Percentiles rank a stretch among this genome's conserved stretches.
Conservation (phyloP, 2,329 filamentous ascomycete genomes). For the Sporothrix dimorphospora region DNA sequence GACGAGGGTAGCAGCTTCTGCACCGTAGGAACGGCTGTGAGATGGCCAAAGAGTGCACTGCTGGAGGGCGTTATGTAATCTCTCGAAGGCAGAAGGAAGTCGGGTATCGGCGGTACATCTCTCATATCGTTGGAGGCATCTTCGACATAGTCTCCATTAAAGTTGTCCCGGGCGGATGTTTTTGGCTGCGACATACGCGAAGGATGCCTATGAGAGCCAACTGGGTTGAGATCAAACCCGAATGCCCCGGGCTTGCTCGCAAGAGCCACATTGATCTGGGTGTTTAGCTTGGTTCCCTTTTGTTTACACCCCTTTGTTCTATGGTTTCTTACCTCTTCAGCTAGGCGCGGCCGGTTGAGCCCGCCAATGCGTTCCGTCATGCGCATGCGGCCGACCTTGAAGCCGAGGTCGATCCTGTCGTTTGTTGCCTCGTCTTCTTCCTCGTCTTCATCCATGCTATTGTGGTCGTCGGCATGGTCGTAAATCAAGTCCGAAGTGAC, state of each 20-base stretch:
- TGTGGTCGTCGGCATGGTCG: slow-evolving; percentile 44
- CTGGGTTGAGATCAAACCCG: slow-evolving; percentile 1
- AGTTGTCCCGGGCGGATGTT: not conserved
- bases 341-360: slow-evolving; percentile 69
- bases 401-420: slow-evolving; percentile 72
- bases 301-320: not conserved
- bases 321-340: slow-evolving; percentile 63
- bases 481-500: slow-evolving; percentile 36
- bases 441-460: slow-evolving; percentile 17
- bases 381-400: slow-evolving; percentile 71
- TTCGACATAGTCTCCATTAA: not conserved
- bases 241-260: slow-evolving; percentile 21
- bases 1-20: slow-evolving; percentile 64
- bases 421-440: slow-evolving; percentile 49
- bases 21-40: slow-evolving; percentile 53
- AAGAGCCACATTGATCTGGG: slow-evolving; percentile 30
- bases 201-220: not conserved
- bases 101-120: slow-evolving; percentile 41
- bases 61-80: slow-evolving; percentile 70
- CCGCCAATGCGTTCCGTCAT: slow-evolving; percentile 76
- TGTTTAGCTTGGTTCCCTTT: not conserved
- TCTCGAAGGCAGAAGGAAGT: slow-evolving; percentile 65
- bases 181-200: not conserved
- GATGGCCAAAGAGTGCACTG: slow-evolving; percentile 66
- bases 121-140: slow-evolving; percentile 30